A percentile compares a stretch with the other conserved stretches of the same genome.
Evolutionary conservation across 1,284 basidiomycete species (phyloP).

Genomic region (Cerrena zonata): DNA sequence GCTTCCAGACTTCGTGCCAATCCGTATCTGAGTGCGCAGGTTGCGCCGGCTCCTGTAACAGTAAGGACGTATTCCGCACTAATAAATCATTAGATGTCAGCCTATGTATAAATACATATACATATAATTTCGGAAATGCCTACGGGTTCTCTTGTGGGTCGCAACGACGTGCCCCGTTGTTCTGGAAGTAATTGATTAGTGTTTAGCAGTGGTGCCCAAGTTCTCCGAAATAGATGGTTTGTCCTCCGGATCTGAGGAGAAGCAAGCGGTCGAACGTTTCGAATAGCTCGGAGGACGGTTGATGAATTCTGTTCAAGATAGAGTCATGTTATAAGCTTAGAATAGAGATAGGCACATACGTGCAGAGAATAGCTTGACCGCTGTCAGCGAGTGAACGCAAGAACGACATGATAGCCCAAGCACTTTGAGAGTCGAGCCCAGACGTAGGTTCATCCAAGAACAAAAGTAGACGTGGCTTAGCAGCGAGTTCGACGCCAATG

Average conservation of each 20-base stretch:
- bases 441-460: conserved; percentile 83
- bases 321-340: neutral
- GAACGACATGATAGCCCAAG: conserved; percentile 81
- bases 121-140: no score
- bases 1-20: conserved; percentile 32
- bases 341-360: conserved; percentile 24
- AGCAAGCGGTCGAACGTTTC: conserved; percentile 64
- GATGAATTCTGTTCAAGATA: conserved; percentile 34
- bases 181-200: conserved; percentile 69
- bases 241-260: conserved; percentile 61
- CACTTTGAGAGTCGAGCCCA: conserved; percentile 83
- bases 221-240: conserved; percentile 76
- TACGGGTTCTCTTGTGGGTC: conserved; percentile 38
- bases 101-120: conserved; percentile 4
- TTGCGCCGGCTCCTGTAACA: conserved; percentile 58
- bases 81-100: neutral
- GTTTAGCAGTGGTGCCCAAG: conserved; percentile 53
- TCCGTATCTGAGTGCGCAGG: conserved; percentile 28
- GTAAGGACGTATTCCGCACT: conserved; percentile 60
- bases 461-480: conserved; percentile 72
- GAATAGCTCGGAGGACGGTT: conserved; percentile 72
- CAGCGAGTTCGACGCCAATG: conserved; percentile 78
- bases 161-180: conserved; percentile 44
- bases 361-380: conserved; percentile 74
- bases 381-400: conserved; percentile 76